Evolutionary conservation across 768 basidiomycete species (phyloP), one percentile per base, ranked within the genome.

Genomic region (Suillus placidus): DNA sequence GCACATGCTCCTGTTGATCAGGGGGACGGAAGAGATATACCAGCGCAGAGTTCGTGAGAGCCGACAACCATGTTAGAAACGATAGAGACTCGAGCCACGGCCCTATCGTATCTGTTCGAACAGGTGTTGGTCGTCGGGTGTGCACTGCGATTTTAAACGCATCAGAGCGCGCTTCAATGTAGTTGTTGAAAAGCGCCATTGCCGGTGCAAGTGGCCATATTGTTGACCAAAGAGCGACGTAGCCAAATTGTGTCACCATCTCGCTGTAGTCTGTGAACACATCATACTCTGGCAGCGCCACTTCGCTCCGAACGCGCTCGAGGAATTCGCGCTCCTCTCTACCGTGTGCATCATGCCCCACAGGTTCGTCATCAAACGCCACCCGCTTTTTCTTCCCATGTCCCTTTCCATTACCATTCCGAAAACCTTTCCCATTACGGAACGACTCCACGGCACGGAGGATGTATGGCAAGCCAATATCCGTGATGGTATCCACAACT

Each of bases 241-340:
- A 95, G 0, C 97, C 96, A 75, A 97, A 97, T 72, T 96, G 94
- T 10, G 92, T 91, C 18, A 93, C 93, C 96, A 99, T 98, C 80
- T 99, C 97, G 71, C 88, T 88, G 77, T 97, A 99, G 78, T 98
- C 97, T 61, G 82, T 86, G 71, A 94, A 95, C 7, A 91, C 80
- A 42, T 88, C 85, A 71, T 96, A 95, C 45, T 88, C 88, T 0
- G 95, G 92, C 57, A 96, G 80, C 32, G 86, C 85, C 7, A 90
- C 89, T 79, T 99, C 90, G 60, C 80, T 80, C 64, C 94, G 82
- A 32, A 97, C 90, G 56, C 83, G 79, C 71, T 93, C 91, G 74
- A 99, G 77, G 73, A 95, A 95, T 63, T 84, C 85, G 51, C 89
- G 82, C 74, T 97, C 97, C 67, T 87, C 88, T 70, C 85, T 80